Percentiles rank a stretch among this genome's conserved stretches.
These are phyloP conservation scores for Anthostomella pinea DNA, from an alignment of 2,329 filamentous ascomycete genomes.

Conservation along the genomic window DNA sequence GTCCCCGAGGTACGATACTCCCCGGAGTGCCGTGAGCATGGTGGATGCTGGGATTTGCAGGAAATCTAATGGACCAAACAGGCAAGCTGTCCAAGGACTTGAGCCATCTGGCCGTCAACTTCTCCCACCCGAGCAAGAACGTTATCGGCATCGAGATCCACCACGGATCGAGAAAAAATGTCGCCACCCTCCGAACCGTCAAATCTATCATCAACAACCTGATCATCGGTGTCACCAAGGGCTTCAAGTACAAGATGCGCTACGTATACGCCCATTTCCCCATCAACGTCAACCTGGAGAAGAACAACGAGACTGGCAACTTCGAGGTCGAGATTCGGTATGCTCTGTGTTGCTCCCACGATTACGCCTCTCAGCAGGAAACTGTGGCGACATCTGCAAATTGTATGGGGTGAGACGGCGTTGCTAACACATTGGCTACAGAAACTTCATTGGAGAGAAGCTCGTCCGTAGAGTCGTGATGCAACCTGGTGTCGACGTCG, in stretches of 20 bases:
- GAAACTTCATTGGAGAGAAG: constrained; percentile 99
- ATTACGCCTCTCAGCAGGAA: no score
- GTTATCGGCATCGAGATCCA: constrained; percentile 96
- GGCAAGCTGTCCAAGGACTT: constrained; percentile 97
- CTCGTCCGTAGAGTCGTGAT: constrained; percentile 90
- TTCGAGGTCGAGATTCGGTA: constrained; percentile 97
- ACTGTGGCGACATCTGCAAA: no score
- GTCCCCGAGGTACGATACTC: constrained; percentile 72
- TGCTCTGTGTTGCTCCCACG: no score
- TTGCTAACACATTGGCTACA: constrained; percentile 40
- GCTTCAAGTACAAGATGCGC: constrained; percentile 99
- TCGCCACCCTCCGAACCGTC: constrained; percentile 97
- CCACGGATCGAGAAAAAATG: constrained; percentile 96
- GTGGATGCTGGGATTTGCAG: constrained; percentile 7
- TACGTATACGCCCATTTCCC: constrained; percentile 99
- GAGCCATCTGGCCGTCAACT: constrained; percentile 93
- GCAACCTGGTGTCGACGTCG: constrained; percentile 85
- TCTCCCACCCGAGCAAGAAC: constrained; percentile 81
- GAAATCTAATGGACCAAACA: constrained; percentile 40
- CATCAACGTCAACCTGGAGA: constrained; percentile 99
- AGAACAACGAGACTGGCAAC: constrained; percentile 86
- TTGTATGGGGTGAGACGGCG: constrained; percentile 1
- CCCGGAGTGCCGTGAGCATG: no score
- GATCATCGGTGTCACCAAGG: constrained; percentile 97
- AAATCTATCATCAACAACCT: constrained; percentile 98